Evolutionary conservation across 1,284 basidiomycete species (phyloP).

Genomic region (Coriolopsis trogii): DNA sequence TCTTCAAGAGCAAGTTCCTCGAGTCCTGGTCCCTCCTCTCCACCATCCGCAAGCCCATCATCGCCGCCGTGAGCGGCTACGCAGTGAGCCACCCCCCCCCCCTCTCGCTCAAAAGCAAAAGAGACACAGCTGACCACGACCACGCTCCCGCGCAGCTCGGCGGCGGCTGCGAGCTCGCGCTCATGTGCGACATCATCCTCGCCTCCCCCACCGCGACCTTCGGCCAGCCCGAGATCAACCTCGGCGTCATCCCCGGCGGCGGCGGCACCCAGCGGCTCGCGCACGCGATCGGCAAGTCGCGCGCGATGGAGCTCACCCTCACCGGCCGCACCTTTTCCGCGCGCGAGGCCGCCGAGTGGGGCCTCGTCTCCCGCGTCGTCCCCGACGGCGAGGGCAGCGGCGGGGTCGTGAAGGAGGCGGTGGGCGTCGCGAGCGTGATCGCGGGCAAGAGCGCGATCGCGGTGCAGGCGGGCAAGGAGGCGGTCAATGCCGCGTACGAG

Average conservation of each 20-base stretch:
- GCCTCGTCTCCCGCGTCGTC: slow-evolving; percentile 82
- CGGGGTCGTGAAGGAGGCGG: slow-evolving; percentile 86
- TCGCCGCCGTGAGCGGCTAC: slow-evolving; percentile 95
- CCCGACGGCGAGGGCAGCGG: slow-evolving; percentile 75
- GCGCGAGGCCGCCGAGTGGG: slow-evolving; percentile 86
- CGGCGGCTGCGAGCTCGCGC: slow-evolving; percentile 94
- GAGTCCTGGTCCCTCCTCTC: slow-evolving; percentile 85
- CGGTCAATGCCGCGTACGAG: slow-evolving; percentile 92
- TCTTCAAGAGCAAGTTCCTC: slow-evolving; percentile 89
- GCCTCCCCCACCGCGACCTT: slow-evolving; percentile 94
- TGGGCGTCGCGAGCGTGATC: slow-evolving; percentile 82
- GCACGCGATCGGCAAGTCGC: slow-evolving; percentile 88
- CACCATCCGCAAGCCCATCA: slow-evolving; percentile 87
- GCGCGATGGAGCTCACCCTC: slow-evolving; percentile 94
- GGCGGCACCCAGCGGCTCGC: slow-evolving; percentile 82
- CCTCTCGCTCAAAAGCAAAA: too few relatives aligned
- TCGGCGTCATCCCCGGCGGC: slow-evolving; percentile 94
- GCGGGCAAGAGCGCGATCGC: slow-evolving; percentile 86
- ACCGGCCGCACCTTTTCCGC: slow-evolving; percentile 86
- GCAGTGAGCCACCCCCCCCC: slow-evolving; percentile 85
- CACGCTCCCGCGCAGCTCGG: slow-evolving; percentile 66
- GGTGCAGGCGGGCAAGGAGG: slow-evolving; percentile 93
- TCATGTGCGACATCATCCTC: slow-evolving; percentile 97
- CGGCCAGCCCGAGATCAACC: slow-evolving; percentile 97
- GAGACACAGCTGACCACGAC: neutral